A percentile compares a stretch with the other conserved stretches of the same genome.
phyloP scores from a whole-genome alignment of 2,329 filamentous ascomycete genomes.

The Nemania diffusa region DNA sequence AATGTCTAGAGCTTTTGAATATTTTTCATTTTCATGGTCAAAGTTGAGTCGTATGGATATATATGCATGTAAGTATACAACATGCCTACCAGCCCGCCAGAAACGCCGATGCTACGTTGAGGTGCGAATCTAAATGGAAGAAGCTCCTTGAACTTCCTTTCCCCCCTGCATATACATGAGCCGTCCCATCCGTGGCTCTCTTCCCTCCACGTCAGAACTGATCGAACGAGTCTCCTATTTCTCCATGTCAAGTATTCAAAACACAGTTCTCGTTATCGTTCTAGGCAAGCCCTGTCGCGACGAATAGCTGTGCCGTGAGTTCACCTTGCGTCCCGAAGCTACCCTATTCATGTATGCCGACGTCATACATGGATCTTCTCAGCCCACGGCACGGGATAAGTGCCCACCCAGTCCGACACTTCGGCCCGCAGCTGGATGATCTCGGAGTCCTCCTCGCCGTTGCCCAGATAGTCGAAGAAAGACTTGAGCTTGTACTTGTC shows the following conservation, averaged over 20 bases:
- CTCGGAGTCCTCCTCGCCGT: constrained; percentile 74
- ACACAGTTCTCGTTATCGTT: neutral
- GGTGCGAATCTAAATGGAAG: constrained; percentile 30
- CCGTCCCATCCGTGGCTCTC: neutral
- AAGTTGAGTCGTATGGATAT: constrained; percentile 23
- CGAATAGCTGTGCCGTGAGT: neutral
- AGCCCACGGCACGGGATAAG: constrained; percentile 77
- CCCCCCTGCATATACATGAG: neutral
- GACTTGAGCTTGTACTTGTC: constrained; percentile 75
- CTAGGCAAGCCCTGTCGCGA: neutral
- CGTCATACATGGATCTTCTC: constrained; percentile 45
- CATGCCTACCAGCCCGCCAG: constrained; percentile 10
- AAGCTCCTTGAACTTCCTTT: neutral
- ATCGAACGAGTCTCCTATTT: too few relatives aligned
- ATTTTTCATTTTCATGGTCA: neutral
- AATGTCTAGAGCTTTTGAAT: neutral
- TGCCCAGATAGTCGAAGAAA: constrained; percentile 75
- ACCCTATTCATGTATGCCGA: constrained; percentile 31
- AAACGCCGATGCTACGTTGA: constrained; percentile 40
- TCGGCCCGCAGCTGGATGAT: constrained; percentile 78
- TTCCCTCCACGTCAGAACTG: neutral
- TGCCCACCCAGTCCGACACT: constrained; percentile 82
- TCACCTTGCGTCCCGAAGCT: neutral
- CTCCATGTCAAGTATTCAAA: neutral
- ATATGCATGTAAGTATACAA: constrained; percentile 5